These are phyloP conservation scores for Metrosideros polymorpha DNA, from an alignment of 441 rosid species.

Conservation along the genomic window DNA sequence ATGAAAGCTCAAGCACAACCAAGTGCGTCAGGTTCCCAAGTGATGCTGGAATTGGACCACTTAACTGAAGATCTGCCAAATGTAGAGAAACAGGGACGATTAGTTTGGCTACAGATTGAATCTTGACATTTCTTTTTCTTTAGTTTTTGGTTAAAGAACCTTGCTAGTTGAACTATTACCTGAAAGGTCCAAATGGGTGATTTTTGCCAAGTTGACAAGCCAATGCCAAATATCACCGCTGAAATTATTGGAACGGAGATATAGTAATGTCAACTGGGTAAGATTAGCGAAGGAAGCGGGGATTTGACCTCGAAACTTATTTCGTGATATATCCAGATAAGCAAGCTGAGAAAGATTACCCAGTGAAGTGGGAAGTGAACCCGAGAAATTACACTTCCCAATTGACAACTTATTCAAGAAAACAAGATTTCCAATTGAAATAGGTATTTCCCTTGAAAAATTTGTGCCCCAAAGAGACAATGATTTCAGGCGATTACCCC, in stretches of 20 bases:
- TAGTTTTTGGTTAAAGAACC: too few relatives aligned
- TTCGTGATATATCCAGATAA: accelerated
- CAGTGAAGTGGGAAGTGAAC: neutral
- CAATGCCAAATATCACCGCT: neutral
- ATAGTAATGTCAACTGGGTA: neutral
- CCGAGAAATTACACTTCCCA: too few relatives aligned
- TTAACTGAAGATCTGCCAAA: neutral
- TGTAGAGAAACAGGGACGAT: neutral
- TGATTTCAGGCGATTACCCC: neutral
- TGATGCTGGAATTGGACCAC: too few relatives aligned
- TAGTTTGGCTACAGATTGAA: neutral
- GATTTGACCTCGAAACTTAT: neutral
- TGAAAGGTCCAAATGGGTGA: too few relatives aligned
- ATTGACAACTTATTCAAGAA: neutral
- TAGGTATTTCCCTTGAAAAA: neutral
- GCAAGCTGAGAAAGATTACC: neutral
- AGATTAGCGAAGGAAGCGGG: neutral
- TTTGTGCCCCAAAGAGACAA: neutral
- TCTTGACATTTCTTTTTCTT: too few relatives aligned
- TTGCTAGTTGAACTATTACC: too few relatives aligned
- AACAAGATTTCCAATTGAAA: neutral
- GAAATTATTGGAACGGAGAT: neutral
- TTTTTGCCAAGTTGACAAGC: too few relatives aligned
- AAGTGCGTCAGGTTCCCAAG: neutral
- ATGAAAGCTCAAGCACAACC: neutral